Percentiles rank a stretch among this genome's conserved stretches.
phyloP scores from a whole-genome alignment of 2,329 filamentous ascomycete species.

The Colletotrichum sp. region DNA sequence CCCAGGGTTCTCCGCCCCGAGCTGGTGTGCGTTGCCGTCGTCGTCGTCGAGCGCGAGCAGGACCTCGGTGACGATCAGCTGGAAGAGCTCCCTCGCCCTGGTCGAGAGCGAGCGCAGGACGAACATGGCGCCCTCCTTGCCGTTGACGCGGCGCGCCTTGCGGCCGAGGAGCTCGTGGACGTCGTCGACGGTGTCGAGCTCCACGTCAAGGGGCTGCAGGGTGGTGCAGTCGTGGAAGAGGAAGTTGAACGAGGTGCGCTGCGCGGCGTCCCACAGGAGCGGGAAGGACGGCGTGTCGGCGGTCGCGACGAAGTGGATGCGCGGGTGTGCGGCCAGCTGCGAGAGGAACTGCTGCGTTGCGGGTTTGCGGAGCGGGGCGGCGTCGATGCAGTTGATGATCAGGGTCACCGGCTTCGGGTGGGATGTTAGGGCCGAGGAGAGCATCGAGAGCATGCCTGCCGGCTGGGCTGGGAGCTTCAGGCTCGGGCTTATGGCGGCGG shows the following conservation, averaged over 20 bases:
- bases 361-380: slow-evolving; percentile 74
- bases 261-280: slow-evolving; percentile 85
- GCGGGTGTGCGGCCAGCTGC: slow-evolving; percentile 75
- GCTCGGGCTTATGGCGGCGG: slow-evolving; percentile 61
- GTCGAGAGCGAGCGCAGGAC: slow-evolving; percentile 90
- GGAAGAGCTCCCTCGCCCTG: slow-evolving; percentile 88
- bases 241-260: slow-evolving; percentile 85
- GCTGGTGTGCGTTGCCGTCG: slow-evolving; percentile 35
- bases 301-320: slow-evolving; percentile 77
- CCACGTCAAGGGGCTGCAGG: slow-evolving; percentile 73
- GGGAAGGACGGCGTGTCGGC: slow-evolving; percentile 89
- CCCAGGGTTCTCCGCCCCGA: slow-evolving; percentile 62
- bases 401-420: slow-evolving; percentile 62
- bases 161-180: slow-evolving; percentile 87
- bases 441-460: slow-evolving; percentile 68
- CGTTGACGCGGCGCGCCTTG: slow-evolving; percentile 79
- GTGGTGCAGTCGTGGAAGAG: slow-evolving; percentile 95
- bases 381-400: slow-evolving; percentile 87
- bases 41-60: slow-evolving; percentile 72
- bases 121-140: slow-evolving; percentile 89
- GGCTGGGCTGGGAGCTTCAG: slow-evolving; percentile 65
- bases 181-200: slow-evolving; percentile 86
- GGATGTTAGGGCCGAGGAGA: slow-evolving; percentile 66
- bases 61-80: slow-evolving; percentile 84
- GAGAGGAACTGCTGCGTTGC: slow-evolving; percentile 76